Conservation (phyloP, 2,329 filamentous ascomycete species). For the Decorospora gaudefroyi region DNA sequence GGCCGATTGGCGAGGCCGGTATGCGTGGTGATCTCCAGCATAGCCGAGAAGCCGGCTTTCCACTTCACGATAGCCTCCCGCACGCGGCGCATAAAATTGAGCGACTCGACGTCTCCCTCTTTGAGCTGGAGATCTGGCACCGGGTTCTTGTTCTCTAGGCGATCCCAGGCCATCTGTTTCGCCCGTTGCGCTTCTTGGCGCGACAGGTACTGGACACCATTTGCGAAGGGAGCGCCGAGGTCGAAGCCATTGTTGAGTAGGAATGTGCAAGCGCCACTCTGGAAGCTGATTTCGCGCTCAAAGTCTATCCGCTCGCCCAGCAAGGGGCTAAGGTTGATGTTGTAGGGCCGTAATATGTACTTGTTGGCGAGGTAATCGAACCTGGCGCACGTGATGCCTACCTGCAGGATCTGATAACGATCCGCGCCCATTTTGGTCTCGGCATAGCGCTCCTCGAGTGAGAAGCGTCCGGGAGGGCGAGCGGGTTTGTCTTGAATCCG, state of each 20-base stretch:
- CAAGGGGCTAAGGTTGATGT: constrained; percentile 65
- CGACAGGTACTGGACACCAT: constrained; percentile 66
- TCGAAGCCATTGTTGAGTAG: constrained; percentile 63
- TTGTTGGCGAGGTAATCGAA: constrained; percentile 55
- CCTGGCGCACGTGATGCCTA: constrained; percentile 68
- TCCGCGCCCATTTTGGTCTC: constrained; percentile 65
- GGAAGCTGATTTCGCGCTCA: constrained; percentile 63
- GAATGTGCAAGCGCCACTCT: constrained; percentile 65
- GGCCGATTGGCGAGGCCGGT: constrained; percentile 32
- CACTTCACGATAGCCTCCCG: constrained; percentile 55
- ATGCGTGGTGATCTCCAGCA: constrained; percentile 38
- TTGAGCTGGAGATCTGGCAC: constrained; percentile 56
- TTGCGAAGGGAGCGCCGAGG: constrained; percentile 59
- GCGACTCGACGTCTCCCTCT: constrained; percentile 56
- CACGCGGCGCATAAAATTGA: constrained; percentile 57
- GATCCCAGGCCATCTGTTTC: constrained; percentile 51
- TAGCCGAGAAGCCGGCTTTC: constrained; percentile 36
- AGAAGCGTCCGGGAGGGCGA: constrained; percentile 49
- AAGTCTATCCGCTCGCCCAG: constrained; percentile 59
- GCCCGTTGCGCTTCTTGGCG: constrained; percentile 60
- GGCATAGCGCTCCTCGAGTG: constrained; percentile 63
- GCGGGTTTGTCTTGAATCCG: constrained; percentile 47
- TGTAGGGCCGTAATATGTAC: constrained; percentile 67
- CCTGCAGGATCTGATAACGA: constrained; percentile 66
- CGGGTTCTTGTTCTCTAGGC: constrained; percentile 46